These are phyloP conservation scores for Papilionanthe hybrid DNA, from an alignment of 116 monocot genomes.

Conservation along the genomic window DNA sequence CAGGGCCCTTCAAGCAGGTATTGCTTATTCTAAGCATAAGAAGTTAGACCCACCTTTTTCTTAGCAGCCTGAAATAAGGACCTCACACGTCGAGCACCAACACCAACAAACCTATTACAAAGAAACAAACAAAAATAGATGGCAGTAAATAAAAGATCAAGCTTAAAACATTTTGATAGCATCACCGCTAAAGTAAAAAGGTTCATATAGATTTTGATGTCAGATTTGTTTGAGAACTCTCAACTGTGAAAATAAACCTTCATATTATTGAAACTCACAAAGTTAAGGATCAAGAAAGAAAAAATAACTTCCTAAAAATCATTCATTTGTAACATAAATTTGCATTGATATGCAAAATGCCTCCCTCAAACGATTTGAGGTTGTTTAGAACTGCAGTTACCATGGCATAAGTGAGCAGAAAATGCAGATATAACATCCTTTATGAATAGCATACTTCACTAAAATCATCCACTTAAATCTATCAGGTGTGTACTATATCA, in stretches of 20 bases:
- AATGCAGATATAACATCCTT: neutral
- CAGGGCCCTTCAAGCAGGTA: neutral
- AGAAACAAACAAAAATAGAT: neutral
- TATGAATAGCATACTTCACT: neutral
- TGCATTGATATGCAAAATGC: neutral
- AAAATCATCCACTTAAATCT: neutral
- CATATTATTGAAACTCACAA: neutral
- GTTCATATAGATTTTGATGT: neutral
- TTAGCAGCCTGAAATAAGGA: slow-evolving; percentile 98
- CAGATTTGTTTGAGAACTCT: neutral
- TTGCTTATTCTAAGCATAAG: neutral
- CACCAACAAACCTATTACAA: slow-evolving; percentile 87
- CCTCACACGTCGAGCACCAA: slow-evolving; percentile 93
- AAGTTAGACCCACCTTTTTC: slow-evolving; percentile 66
- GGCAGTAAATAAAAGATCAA: neutral
- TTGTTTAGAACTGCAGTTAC: neutral
- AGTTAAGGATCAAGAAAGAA: neutral
- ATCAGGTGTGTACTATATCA: neutral
- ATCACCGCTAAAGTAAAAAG: neutral
- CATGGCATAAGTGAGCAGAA: neutral
- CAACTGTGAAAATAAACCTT: neutral
- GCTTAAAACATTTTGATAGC: slow-evolving; percentile 1
- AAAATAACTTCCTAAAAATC: neutral
- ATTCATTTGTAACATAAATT: neutral
- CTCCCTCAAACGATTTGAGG: neutral